These are phyloP conservation scores for Pterocarpus macrocarpus DNA, from an alignment of 306 rosid species.

Conservation along the genomic window DNA sequence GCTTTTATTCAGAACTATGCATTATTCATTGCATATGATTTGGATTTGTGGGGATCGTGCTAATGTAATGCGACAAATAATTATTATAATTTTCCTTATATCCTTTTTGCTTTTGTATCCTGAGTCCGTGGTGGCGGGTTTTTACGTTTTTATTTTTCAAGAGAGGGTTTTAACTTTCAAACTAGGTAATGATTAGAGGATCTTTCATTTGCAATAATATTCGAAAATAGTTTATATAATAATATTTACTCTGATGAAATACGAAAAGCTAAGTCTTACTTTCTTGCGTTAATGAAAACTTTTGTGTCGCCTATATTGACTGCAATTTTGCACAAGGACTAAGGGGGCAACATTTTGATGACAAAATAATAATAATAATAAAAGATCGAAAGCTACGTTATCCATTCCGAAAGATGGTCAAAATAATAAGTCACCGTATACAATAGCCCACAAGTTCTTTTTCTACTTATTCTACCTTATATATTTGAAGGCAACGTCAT, in stretches of 20 bases:
- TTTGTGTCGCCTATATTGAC: constrained; percentile 63
- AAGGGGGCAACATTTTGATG: background rate
- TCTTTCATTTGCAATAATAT: too few species aligned
- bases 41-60: background rate
- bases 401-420: constrained; percentile 31
- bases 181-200: background rate
- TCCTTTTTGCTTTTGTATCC: background rate
- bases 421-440: background rate
- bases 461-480: background rate
- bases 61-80: background rate
- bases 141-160: too few species aligned
- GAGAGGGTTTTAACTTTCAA: background rate
- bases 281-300: background rate
- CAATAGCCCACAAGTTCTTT: background rate
- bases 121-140: background rate
- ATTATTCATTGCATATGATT: too few species aligned
- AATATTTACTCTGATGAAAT: too few species aligned
- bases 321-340: background rate
- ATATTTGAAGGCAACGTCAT: background rate
- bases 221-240: too few species aligned
- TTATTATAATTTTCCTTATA: background rate
- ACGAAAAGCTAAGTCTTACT: background rate
- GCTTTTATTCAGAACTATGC: too few species aligned
- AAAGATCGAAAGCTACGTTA: background rate
- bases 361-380: background rate